Evolutionary conservation across 1,284 basidiomycete species (phyloP).

Genomic region (Papiliotrema terrestris): DNA sequence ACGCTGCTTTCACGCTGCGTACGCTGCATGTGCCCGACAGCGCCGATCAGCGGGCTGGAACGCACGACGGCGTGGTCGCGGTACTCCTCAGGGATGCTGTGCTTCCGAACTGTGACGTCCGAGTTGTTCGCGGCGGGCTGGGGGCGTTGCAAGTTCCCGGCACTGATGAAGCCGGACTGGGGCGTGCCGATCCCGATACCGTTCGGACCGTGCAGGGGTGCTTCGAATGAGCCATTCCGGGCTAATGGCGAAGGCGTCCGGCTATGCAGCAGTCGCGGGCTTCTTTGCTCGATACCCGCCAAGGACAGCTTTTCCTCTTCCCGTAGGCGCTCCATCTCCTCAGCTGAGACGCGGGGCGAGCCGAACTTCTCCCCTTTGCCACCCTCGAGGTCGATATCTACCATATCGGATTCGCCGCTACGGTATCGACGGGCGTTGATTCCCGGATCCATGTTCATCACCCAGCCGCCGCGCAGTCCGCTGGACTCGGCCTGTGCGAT

Average conservation of each 20-base stretch:
- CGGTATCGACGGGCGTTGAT: conserved; percentile 10
- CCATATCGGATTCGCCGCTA: conserved; percentile 42
- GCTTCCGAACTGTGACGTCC: conserved; percentile 7
- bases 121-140: conserved; percentile 20
- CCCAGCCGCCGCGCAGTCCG: conserved; percentile 49
- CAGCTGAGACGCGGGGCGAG: conserved; percentile 24
- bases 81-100: conserved; percentile 17
- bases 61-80: conserved; percentile 16
- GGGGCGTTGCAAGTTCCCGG: conserved; percentile 20
- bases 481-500: conserved; percentile 45
- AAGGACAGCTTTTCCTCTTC: conserved; percentile 34
- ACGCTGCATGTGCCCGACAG: background rate
- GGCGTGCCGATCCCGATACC: conserved; percentile 3
- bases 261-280: conserved; percentile 9
- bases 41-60: background rate
- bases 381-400: conserved; percentile 50
- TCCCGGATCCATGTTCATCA: conserved; percentile 44
- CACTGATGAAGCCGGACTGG: background rate
- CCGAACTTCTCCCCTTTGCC: conserved; percentile 41
- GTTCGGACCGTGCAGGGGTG: conserved; percentile 6
- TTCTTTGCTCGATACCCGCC: conserved; percentile 35
- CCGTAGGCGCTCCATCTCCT: conserved; percentile 26
- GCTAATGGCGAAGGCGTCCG: conserved; percentile 32
- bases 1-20: conserved; percentile 21
- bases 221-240: conserved; percentile 16